A percentile compares a stretch with the other conserved stretches of the same genome.
These are phyloP conservation scores for Podospora tetraspora DNA, from an alignment of 495 filamentous ascomycete species.

Conservation along the genomic window DNA sequence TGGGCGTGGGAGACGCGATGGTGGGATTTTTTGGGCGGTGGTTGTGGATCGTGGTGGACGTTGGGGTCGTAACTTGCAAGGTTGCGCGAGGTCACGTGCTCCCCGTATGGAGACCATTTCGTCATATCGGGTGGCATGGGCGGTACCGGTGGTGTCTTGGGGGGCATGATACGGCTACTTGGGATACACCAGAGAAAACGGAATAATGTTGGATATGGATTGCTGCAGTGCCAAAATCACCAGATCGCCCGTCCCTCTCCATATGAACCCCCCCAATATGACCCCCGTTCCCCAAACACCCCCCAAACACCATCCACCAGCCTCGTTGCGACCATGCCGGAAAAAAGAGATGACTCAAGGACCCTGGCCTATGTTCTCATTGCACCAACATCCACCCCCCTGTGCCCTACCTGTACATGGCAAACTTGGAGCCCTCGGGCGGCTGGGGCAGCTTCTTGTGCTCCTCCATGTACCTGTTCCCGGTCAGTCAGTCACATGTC, in stretches of 20 bases:
- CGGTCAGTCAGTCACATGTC: conserved; percentile 28
- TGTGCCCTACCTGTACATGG: conserved; percentile 23
- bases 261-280: background rate
- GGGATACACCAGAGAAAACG: background rate
- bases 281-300: background rate
- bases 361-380: background rate
- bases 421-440: conserved; percentile 76
- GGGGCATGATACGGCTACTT: background rate
- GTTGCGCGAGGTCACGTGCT: conserved; percentile 25
- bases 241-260: background rate
- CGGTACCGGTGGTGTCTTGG: background rate
- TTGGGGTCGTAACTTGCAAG: background rate
- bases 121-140: background rate
- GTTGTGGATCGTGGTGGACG: conserved; percentile 1
- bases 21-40: background rate
- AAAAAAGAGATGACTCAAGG: background rate
- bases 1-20: background rate
- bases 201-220: background rate
- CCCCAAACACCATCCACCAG: background rate
- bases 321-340: background rate
- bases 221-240: background rate
- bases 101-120: background rate
- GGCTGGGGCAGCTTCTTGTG: conserved; percentile 96
- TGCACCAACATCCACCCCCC: conserved; percentile 2
- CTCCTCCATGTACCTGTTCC: conserved; percentile 82